Base-by-base conservation (phyloP, 805 yeast genomes). In the Cyberlindnera xishuangbannaensis region DNA sequence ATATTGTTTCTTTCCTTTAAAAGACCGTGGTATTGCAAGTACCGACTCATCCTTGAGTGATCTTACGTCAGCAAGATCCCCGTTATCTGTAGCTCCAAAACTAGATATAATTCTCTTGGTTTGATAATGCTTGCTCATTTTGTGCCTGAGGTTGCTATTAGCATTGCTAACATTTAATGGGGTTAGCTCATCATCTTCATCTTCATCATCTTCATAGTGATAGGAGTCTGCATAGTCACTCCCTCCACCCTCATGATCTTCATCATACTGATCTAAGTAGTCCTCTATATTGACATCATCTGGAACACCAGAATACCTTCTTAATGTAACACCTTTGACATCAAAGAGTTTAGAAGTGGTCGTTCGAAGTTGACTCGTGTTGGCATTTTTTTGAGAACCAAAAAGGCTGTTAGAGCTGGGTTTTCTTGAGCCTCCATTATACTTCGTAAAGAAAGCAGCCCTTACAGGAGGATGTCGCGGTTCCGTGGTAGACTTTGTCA, bases 271-370 rank as follows among this genome's bases (percentile, higher is more conserved):
- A 34, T 64, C 70, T 26, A 64, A 60, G 35, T 59, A 61, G 36
- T 64, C 70, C 35, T 64, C 71, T 19, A 60, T 48, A 41, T 65
- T 63, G 11, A 65, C 67, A 50, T 76, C 77, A 48, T 76, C 81
- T 1, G 82, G 82, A 3, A 76, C 71, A 15, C 82, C 83, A 15
- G 87, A 78, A 48, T 82, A 81, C 21, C 87, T 61, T 48, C 88
- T 65, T 6, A 85, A 75, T 29, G 78, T 82, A 0, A 80, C 73
- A 1, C 85, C 87, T 45, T 75, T 79, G 10, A 75, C 71, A 47
- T 82, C 90, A 55, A 83, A 82, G 6, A 82, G 58, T 41, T 78
- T 78, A 1, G 87, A 79, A 0, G 87, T 78, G 2, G 86, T 80
- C 3, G 87, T 75, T 25, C 83, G 56, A 28, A 76, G 58, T 32